These are phyloP conservation scores for Pleurostoma richardsiae DNA, from an alignment of 2,329 filamentous ascomycete species.

Conservation along the genomic window DNA sequence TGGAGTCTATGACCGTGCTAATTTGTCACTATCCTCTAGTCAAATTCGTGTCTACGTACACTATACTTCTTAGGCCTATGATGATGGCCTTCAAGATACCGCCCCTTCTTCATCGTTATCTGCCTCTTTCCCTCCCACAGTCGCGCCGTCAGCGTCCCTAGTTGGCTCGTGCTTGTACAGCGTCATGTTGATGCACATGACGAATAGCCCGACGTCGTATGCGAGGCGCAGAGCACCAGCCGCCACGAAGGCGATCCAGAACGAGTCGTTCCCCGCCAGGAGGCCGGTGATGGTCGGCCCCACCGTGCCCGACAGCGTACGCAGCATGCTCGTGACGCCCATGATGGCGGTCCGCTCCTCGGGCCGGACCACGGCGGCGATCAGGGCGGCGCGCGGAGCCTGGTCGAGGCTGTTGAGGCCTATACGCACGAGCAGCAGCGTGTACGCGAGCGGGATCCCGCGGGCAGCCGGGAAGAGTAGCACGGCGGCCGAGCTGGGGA, in stretches of 20 bases:
- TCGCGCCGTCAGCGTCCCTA: neutral
- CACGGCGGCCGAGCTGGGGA: constrained; percentile 58
- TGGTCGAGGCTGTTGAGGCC: constrained; percentile 67
- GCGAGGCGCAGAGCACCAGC: constrained; percentile 47
- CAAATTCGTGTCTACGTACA: too few species aligned
- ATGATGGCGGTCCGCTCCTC: constrained; percentile 65
- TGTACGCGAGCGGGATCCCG: constrained; percentile 44
- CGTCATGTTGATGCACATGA: constrained; percentile 54
- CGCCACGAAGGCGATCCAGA: constrained; percentile 59
- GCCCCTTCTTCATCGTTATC: too few species aligned
- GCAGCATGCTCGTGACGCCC: constrained; percentile 59
- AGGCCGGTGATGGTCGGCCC: constrained; percentile 52
- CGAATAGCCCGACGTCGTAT: constrained; percentile 55
- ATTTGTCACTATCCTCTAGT: too few species aligned
- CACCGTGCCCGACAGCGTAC: constrained; percentile 52
- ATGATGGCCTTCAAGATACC: too few species aligned
- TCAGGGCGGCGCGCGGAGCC: constrained; percentile 60
- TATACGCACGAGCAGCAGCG: constrained; percentile 52
- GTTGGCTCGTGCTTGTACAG: constrained; percentile 38
- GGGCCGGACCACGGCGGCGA: constrained; percentile 60
- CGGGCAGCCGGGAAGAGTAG: constrained; percentile 53
- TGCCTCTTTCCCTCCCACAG: too few species aligned
- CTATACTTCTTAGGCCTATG: too few species aligned
- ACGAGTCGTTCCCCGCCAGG: constrained; percentile 44
- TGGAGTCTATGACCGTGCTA: too few species aligned